Evolutionary conservation across 1,139 yeast genomes (phyloP).

Genomic region (Saccharomyces hybrid): DNA sequence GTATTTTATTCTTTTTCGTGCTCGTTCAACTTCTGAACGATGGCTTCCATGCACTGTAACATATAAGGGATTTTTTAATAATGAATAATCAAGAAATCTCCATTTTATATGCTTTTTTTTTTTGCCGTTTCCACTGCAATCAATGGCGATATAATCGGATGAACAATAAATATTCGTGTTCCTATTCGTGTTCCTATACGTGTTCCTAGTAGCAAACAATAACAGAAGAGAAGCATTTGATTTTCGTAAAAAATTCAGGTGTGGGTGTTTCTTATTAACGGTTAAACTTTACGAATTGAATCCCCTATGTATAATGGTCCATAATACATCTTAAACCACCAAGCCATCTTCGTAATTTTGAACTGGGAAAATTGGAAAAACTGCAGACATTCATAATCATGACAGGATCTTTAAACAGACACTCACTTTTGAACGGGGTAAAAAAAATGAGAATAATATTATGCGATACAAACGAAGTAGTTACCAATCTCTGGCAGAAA

Average conservation of each 20-base stretch:
- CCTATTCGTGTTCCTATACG: too few relatives aligned
- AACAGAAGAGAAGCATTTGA: not conserved
- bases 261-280: not conserved
- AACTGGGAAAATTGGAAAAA: not conserved
- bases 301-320: not conserved
- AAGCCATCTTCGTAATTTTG: not conserved
- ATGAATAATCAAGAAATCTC: not conserved
- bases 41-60: not conserved
- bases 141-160: not conserved
- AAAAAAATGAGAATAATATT: constrained; percentile 13
- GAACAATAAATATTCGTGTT: not conserved
- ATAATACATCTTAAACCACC: not conserved
- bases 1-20: not conserved
- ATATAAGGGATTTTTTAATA: not conserved
- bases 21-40: not conserved
- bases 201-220: not conserved
- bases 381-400: not conserved
- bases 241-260: not conserved
- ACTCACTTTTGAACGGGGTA: not conserved
- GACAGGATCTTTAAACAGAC: not conserved
- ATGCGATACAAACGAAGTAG: constrained; percentile 18
- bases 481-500: constrained; percentile 14
- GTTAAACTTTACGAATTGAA: not conserved
- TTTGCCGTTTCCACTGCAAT: not conserved
- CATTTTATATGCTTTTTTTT: not conserved